A percentile compares a stretch with the other conserved stretches of the same genome.
Evolutionary conservation across 257 asterid species (phyloP).

Genomic region (Nicotiana tabacum): DNA sequence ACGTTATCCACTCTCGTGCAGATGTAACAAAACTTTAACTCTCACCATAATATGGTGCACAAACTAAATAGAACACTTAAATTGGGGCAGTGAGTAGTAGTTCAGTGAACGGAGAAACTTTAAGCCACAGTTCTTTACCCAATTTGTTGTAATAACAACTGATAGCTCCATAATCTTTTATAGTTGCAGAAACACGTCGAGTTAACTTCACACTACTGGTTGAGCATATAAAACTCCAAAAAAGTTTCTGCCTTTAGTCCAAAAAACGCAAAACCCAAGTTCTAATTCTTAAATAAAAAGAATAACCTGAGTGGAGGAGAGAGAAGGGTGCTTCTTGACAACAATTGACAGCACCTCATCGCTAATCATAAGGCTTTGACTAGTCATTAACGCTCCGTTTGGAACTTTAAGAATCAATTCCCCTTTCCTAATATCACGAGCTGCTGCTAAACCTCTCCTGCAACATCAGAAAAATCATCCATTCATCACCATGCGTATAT

Average conservation of each 20-base stretch:
- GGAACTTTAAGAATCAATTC: constrained; percentile 81
- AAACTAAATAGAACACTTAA: background rate
- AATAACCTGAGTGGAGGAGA: constrained; percentile 65
- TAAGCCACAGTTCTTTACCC: no score
- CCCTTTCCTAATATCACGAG: constrained; percentile 62
- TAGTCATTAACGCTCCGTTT: constrained; percentile 58
- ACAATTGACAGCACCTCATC: constrained; percentile 39
- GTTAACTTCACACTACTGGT: no score
- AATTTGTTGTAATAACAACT: no score
- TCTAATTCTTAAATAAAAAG: no score
- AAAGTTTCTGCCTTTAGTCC: no score
- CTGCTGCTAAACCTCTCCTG: constrained; percentile 91
- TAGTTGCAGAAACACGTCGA: no score
- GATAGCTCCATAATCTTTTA: no score
- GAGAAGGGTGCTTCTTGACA: constrained; percentile 36
- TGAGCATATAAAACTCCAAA: no score
- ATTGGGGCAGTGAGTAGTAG: background rate
- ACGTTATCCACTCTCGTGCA: background rate
- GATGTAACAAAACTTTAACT: background rate
- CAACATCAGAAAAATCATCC: background rate
- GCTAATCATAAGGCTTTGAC: constrained; percentile 37
- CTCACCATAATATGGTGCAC: background rate
- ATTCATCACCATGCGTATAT: background rate
- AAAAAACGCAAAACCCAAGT: no score
- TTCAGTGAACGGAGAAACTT: background rate